Evolutionary conservation across 306 rosid species (phyloP).

Genomic region (Luffa acutangula): DNA sequence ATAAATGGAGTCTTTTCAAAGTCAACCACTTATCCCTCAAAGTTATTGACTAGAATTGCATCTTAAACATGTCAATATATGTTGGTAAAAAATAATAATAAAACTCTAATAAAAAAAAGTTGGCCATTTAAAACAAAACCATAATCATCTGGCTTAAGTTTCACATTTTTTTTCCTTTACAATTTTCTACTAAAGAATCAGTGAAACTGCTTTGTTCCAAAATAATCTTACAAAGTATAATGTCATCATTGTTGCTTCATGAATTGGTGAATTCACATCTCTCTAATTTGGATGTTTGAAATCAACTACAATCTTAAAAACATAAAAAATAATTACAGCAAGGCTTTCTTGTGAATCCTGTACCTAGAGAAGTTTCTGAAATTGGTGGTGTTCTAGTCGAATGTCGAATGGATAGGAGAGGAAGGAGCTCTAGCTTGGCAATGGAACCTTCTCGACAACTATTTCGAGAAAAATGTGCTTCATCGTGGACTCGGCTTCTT

Average conservation of each 20-base stretch:
- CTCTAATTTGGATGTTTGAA: not conserved
- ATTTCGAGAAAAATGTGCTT: not conserved
- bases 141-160: not conserved
- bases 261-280: not conserved
- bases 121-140: too few species aligned
- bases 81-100: too few species aligned
- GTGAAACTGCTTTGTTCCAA: not conserved
- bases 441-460: not conserved
- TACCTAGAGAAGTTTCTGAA: not conserved
- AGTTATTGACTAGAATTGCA: too few species aligned
- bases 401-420: not conserved
- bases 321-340: not conserved
- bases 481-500: not conserved
- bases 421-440: not conserved
- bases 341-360: not conserved
- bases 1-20: too few species aligned
- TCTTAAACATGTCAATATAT: too few species aligned
- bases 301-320: not conserved
- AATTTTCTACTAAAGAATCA: too few species aligned
- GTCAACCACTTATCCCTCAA: too few species aligned
- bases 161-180: not conserved
- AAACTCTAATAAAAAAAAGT: not conserved
- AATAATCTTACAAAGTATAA: not conserved
- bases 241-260: not conserved
- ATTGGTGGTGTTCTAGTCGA: not conserved